Evolutionary conservation across 805 yeast genomes (phyloP).

Genomic region (Candida tammaniensis): DNA sequence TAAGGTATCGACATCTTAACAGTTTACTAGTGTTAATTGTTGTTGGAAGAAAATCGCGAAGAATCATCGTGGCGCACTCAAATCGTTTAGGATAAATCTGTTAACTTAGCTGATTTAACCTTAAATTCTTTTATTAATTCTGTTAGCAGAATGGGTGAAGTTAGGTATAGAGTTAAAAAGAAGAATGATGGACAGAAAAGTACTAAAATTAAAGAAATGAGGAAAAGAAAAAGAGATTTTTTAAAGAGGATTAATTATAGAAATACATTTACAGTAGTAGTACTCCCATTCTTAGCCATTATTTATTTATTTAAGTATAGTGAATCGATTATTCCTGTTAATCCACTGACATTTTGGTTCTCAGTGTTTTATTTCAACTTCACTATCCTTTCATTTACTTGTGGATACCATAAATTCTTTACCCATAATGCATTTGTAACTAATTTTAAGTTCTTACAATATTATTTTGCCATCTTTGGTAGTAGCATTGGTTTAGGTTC

Average conservation of each 20-base stretch:
- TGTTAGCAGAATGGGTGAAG: not conserved
- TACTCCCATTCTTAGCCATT: conserved; percentile 31
- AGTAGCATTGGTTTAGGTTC: conserved; percentile 76
- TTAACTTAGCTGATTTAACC: too few species aligned
- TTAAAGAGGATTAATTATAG: conserved; percentile 35
- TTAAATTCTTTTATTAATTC: too few species aligned
- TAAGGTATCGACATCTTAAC: too few species aligned
- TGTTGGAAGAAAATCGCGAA: too few species aligned
- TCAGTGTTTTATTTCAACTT: conserved; percentile 30
- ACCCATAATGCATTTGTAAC: conserved; percentile 39
- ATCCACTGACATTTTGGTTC: conserved; percentile 25
- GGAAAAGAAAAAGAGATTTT: conserved; percentile 33
- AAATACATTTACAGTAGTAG: conserved; percentile 29
- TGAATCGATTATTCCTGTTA: conserved; percentile 24
- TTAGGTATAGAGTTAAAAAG: conserved; percentile 13
- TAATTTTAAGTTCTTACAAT: conserved; percentile 33
- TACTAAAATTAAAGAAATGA: conserved; percentile 32
- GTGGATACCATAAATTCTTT: conserved; percentile 43
- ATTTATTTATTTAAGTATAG: conserved; percentile 21
- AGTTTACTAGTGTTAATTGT: too few species aligned
- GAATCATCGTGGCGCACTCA: too few species aligned
- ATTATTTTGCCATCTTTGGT: conserved; percentile 58
- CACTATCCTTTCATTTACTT: conserved; percentile 38
- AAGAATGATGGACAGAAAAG: conserved; percentile 21
- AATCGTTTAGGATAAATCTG: too few species aligned